phyloP scores from a whole-genome alignment of 2,329 filamentous ascomycete species.

The Ascochyta lentis region DNA sequence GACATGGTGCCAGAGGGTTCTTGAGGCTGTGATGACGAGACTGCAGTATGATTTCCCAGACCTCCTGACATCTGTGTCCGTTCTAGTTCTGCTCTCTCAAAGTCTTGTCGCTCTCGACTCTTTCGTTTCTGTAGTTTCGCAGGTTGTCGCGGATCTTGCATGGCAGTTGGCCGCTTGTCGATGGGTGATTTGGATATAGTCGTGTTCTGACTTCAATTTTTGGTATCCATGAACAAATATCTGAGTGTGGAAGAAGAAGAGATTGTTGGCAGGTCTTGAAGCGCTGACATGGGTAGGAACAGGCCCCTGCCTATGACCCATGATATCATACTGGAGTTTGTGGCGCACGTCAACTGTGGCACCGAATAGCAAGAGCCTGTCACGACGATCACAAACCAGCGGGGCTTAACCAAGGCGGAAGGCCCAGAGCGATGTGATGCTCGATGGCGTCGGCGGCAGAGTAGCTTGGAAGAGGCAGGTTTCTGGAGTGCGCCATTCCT shows the following conservation, averaged over 20 bases:
- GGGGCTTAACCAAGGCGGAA: slow-evolving; percentile 25
- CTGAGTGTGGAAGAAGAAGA: background rate
- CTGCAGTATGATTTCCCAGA: slow-evolving; percentile 23
- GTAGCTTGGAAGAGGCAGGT: slow-evolving; percentile 19
- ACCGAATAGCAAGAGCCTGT: slow-evolving; percentile 22
- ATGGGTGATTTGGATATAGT: background rate
- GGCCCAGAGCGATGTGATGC: slow-evolving; percentile 27
- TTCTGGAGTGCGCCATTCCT: slow-evolving; percentile 14
- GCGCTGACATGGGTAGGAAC: slow-evolving; percentile 10
- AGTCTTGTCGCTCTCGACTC: slow-evolving; percentile 39
- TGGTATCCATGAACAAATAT: background rate
- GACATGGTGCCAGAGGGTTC: slow-evolving; percentile 26
- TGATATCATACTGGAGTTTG: slow-evolving; percentile 35
- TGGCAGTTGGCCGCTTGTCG: slow-evolving; percentile 9
- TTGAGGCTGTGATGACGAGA: slow-evolving; percentile 28
- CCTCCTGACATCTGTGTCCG: slow-evolving; percentile 27
- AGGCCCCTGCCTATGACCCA: slow-evolving; percentile 19
- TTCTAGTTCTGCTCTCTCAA: slow-evolving; percentile 17
- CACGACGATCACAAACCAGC: slow-evolving; percentile 22
- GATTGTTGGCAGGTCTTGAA: background rate
- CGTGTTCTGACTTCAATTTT: background rate
- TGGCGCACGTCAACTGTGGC: slow-evolving; percentile 34
- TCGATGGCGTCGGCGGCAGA: slow-evolving; percentile 29
- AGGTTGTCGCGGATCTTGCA: slow-evolving; percentile 34
- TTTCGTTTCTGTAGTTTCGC: slow-evolving; percentile 44